Evolutionary conservation across 2,329 filamentous ascomycete species (phyloP).

Genomic region (Decorospora gaudefroyi): DNA sequence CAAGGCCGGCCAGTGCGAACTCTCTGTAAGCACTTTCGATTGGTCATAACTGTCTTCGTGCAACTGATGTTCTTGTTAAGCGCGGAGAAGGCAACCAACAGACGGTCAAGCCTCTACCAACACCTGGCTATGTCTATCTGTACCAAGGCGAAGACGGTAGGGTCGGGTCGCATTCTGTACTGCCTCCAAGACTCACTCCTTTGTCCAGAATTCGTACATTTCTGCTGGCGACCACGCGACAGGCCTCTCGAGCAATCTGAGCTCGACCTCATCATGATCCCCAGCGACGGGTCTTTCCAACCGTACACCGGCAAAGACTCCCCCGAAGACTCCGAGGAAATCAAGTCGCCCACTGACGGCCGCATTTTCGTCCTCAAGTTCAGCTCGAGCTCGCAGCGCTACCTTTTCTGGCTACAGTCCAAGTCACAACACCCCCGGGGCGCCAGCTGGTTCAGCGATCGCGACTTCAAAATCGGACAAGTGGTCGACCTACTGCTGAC

Average conservation of each 20-base stretch:
- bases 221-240: constrained; percentile 90
- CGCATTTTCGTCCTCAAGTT: constrained; percentile 95
- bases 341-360: constrained; percentile 73
- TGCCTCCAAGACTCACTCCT: constrained; percentile 16
- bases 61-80: constrained; percentile 28
- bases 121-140: constrained; percentile 86
- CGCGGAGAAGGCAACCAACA: constrained; percentile 35
- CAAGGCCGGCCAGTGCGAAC: constrained; percentile 88
- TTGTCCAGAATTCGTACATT: constrained; percentile 78
- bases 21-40: constrained; percentile 66
- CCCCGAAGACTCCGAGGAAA: constrained; percentile 58
- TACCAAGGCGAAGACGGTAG: constrained; percentile 81
- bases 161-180: constrained; percentile 46
- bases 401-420: constrained; percentile 97
- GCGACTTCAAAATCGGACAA: constrained; percentile 84
- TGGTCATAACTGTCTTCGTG: not conserved
- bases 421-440: constrained; percentile 74
- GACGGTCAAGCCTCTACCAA: constrained; percentile 73
- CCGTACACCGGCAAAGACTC: constrained; percentile 67
- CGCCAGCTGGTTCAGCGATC: constrained; percentile 76
- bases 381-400: constrained; percentile 82
- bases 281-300: constrained; percentile 81
- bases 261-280: constrained; percentile 91
- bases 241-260: constrained; percentile 73
- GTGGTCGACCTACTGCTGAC: constrained; percentile 84